Evolutionary conservation across 192 early-diverging fungal genomes (phyloP), one percentile per base, ranked within the genome.

Genomic region (Kickxella alabastrina): DNA sequence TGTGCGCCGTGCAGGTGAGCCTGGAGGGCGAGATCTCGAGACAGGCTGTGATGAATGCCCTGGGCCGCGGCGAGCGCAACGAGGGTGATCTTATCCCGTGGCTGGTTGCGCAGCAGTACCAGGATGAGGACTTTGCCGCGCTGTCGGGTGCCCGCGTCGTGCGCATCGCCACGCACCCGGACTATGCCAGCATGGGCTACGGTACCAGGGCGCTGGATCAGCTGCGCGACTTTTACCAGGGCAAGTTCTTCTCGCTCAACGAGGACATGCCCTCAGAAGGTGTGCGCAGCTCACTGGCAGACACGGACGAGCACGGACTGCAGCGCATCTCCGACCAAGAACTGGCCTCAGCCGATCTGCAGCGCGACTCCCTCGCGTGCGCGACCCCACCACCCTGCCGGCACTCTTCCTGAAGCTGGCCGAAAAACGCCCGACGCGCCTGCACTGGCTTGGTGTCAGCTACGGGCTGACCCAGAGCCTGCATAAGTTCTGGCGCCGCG

Each of bases 151-250:
- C 93, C 23, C 87, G 97, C 38, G 83, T 99, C 10, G 97, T 99
- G 19, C 86, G 97, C 26, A 94, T 99, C 57, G 97, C 97, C 37
- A 99, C 97, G 1, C 92, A 96, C 70, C 93, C 93, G 6, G 93
- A 97, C 54, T 97, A 97, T 59, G 79, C 88, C 28, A 84, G 90
- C 37, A 99, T 97, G 97, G 97, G 97, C 6, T 99, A 99, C 69
- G 97, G 97, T 0, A 69, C 79, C 26, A 81, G 92, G n/a, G 89
- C 92, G 10, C 62, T 97, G 28, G 89, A 91, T 45, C 79, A 86
- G 47, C 77, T 99, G n/a, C 82, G 85, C 26, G 68, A 83, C 35
- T 99, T 92, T 67, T 97, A 93, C 77, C 78, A 85, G 76, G 93
- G 90, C 24, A 69, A 87, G 65, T 82, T 90, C 54, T 65, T 81